Percentiles rank a stretch among this genome's conserved stretches.
phyloP scores from a whole-genome alignment of 2,329 filamentous ascomycete genomes.

The Cladosporium sp. region DNA sequence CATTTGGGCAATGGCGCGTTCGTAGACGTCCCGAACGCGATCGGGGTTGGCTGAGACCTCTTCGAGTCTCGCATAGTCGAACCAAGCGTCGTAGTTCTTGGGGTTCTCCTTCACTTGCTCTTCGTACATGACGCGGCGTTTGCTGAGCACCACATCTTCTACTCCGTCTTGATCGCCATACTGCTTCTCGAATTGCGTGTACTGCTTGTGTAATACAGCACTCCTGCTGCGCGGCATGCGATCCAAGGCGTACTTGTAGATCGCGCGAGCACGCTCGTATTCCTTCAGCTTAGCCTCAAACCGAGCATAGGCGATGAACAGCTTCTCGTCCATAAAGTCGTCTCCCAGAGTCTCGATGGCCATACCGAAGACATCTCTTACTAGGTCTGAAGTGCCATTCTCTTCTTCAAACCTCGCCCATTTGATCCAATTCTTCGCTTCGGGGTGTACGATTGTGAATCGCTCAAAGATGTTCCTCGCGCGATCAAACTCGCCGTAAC shows the following conservation, averaged over 20 bases:
- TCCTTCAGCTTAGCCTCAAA: conserved; percentile 95
- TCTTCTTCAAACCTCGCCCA: conserved; percentile 98
- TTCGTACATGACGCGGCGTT: conserved; percentile 89
- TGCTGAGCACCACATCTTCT: conserved; percentile 92
- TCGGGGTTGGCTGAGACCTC: conserved; percentile 80
- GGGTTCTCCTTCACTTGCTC: conserved; percentile 90
- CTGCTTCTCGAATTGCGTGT: conserved; percentile 97
- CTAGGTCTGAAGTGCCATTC: conserved; percentile 83
- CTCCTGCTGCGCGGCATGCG: conserved; percentile 85
- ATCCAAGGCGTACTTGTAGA: conserved; percentile 95
- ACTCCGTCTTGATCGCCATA: conserved; percentile 91
- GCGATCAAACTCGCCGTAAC: conserved; percentile 86
- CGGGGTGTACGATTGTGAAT: conserved; percentile 89
- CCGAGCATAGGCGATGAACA: conserved; percentile 93
- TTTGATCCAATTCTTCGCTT: conserved; percentile 97
- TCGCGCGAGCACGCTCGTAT: conserved; percentile 86
- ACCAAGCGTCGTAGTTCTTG: conserved; percentile 97
- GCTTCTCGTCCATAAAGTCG: conserved; percentile 91
- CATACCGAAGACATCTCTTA: conserved; percentile 84
- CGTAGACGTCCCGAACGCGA: conserved; percentile 86
- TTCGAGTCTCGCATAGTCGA: conserved; percentile 89
- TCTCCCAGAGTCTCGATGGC: conserved; percentile 89
- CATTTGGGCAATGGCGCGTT: conserved; percentile 90
- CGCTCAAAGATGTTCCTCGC: conserved; percentile 86
- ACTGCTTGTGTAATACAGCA: conserved; percentile 80